A percentile compares a stretch with the other conserved stretches of the same genome.
These are phyloP conservation scores for Nidularia sp. DNA, from an alignment of 768 basidiomycete species.

Conservation along the genomic window DNA sequence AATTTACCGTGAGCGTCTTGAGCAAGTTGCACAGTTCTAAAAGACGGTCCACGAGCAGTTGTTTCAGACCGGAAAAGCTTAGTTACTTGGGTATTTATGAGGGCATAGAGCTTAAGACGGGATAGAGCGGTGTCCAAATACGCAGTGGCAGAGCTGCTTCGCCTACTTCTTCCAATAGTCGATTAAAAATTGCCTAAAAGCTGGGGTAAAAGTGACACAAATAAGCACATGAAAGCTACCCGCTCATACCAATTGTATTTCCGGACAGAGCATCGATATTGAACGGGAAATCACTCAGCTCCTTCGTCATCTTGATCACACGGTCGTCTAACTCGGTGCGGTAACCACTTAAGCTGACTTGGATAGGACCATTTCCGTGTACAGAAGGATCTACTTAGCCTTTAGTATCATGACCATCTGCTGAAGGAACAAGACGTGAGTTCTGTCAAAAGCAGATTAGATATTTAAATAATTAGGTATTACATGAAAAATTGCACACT, in stretches of 20 bases:
- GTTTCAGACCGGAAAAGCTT: conserved; percentile 5
- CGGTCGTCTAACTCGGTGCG: background rate
- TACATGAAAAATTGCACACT: background rate
- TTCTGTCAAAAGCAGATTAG: background rate
- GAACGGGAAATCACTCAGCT: background rate
- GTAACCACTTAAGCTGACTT: background rate
- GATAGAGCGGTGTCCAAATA: conserved; percentile 11
- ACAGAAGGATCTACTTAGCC: background rate
- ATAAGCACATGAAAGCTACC: background rate
- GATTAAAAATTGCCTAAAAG: background rate
- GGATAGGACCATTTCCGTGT: background rate
- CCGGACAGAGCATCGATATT: background rate
- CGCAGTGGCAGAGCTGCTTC: conserved; percentile 15
- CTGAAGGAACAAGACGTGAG: background rate
- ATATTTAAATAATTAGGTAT: background rate
- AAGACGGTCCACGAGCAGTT: background rate
- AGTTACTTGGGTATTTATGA: conserved; percentile 13
- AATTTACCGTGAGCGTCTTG: background rate
- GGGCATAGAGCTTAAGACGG: conserved; percentile 17
- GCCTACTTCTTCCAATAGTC: conserved; percentile 7
- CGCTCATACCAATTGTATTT: background rate
- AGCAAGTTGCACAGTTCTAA: background rate
- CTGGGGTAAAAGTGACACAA: background rate
- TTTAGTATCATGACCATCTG: background rate
- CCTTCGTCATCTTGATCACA: background rate